Evolutionary conservation across 129 eudicot genomes (phyloP).

Genomic region (Artemisia annua): DNA sequence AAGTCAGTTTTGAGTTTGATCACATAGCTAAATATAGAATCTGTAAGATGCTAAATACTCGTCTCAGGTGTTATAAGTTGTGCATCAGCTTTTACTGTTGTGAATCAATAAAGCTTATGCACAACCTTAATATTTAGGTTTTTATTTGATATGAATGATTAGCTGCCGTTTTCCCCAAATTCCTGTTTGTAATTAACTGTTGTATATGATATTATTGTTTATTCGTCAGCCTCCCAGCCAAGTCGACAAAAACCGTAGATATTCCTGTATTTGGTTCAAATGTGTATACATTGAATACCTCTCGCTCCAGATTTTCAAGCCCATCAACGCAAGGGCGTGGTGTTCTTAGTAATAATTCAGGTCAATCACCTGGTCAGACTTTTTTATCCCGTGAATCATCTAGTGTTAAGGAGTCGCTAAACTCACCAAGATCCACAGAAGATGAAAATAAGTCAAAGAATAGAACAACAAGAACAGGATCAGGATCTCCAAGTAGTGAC

Average conservation of each 20-base stretch:
- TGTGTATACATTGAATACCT: slow-evolving; percentile 36
- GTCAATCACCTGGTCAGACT: slow-evolving; percentile 34
- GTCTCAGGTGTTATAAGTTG: too few species aligned
- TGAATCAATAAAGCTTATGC: too few species aligned
- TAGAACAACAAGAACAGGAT: slow-evolving; percentile 28
- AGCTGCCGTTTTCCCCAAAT: slow-evolving; percentile 4
- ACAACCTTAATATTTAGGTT: neutral
- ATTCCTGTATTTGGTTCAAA: slow-evolving; percentile 49
- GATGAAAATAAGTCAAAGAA: slow-evolving; percentile 31
- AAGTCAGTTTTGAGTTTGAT: too few species aligned
- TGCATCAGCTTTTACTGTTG: too few species aligned
- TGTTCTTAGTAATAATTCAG: slow-evolving; percentile 20
- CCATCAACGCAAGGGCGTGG: slow-evolving; percentile 13
- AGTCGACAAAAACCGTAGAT: slow-evolving; percentile 43
- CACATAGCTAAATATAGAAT: too few species aligned
- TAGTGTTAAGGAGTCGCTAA: slow-evolving; percentile 26
- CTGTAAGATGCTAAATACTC: too few species aligned
- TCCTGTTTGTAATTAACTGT: slow-evolving; percentile 13
- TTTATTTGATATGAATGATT: neutral
- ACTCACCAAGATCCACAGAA: slow-evolving; percentile 23
- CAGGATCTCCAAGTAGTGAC: slow-evolving; percentile 38
- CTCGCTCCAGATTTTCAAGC: slow-evolving; percentile 47
- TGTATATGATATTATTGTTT: slow-evolving; percentile 5
- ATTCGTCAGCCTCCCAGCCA: slow-evolving; percentile 54
- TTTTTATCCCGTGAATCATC: slow-evolving; percentile 49